Evolutionary conservation across 2,329 filamentous ascomycete species (phyloP).

Genomic region (Ceratocystis variospora): DNA sequence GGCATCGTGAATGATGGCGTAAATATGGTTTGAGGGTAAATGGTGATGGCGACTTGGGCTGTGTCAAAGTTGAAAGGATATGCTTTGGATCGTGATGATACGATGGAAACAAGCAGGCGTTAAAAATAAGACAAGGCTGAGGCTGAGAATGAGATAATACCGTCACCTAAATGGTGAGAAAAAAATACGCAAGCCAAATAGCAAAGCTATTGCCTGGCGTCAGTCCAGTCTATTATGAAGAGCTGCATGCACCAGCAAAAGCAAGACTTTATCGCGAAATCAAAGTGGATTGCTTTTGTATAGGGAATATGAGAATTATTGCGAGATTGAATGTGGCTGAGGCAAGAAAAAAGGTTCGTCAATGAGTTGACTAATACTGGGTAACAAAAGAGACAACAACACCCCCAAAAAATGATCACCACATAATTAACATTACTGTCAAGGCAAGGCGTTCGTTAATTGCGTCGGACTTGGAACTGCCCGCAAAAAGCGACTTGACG

Average conservation of each 20-base stretch:
- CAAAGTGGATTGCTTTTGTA: neutral
- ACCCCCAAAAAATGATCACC: conserved; percentile 4
- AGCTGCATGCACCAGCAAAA: conserved; percentile 1
- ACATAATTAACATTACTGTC: neutral
- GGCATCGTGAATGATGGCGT: conserved; percentile 8
- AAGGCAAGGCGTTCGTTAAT: neutral
- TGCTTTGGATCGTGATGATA: neutral
- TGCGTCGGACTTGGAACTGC: neutral
- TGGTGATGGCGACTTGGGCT: neutral
- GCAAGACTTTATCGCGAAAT: neutral
- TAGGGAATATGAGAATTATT: neutral
- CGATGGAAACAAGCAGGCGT: neutral
- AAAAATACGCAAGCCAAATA: neutral
- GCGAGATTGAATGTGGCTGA: neutral
- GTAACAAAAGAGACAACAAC: neutral
- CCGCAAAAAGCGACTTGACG: neutral
- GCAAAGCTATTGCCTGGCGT: neutral
- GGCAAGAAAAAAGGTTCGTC: neutral
- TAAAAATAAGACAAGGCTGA: neutral
- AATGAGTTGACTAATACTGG: neutral
- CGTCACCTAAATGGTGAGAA: neutral
- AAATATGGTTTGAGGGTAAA: neutral
- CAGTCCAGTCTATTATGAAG: neutral
- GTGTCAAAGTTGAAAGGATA: neutral
- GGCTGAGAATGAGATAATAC: neutral